These are phyloP conservation scores for Fusarium transvaalense DNA, from an alignment of 2,329 filamentous ascomycete genomes.

Conservation along the genomic window DNA sequence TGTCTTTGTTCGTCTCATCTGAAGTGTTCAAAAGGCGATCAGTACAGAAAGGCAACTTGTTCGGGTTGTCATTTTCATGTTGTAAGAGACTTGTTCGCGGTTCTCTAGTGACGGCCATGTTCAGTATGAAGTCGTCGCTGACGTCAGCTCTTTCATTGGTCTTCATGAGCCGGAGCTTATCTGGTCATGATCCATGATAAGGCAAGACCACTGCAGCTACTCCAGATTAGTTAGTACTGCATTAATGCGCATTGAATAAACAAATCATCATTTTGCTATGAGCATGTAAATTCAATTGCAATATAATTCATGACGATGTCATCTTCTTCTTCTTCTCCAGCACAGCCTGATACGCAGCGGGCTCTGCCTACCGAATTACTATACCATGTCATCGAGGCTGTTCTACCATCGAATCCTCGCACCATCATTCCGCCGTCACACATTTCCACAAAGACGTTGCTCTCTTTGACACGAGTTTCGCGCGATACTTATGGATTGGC, in stretches of 20 bases:
- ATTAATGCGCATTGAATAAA: not conserved
- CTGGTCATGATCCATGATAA: too few species aligned
- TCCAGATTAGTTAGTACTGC: not conserved
- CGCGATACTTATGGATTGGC: conserved; percentile 58
- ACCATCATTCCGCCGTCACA: conserved; percentile 55
- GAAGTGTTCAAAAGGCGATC: too few species aligned
- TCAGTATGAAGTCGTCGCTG: conserved; percentile 9
- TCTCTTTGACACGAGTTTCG: conserved; percentile 59
- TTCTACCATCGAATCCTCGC: conserved; percentile 50
- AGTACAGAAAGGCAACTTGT: not conserved
- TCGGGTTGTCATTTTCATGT: not conserved
- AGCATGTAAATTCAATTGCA: conserved; percentile 6
- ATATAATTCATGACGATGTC: too few species aligned
- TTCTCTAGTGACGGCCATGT: not conserved
- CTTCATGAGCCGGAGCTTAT: too few species aligned
- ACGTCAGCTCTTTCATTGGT: conserved; percentile 21
- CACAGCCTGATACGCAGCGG: conserved; percentile 15
- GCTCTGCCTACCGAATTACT: conserved; percentile 53
- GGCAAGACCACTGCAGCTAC: too few species aligned
- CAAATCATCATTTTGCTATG: not conserved
- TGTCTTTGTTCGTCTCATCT: not conserved
- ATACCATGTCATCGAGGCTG: conserved; percentile 53
- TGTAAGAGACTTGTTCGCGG: not conserved
- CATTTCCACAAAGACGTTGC: conserved; percentile 57
- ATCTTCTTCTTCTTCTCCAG: too few species aligned